Evolutionary conservation across 2,329 filamentous ascomycete genomes (phyloP), one percentile per base, ranked within the genome.

Genomic region (Talaromyces sp.): DNA sequence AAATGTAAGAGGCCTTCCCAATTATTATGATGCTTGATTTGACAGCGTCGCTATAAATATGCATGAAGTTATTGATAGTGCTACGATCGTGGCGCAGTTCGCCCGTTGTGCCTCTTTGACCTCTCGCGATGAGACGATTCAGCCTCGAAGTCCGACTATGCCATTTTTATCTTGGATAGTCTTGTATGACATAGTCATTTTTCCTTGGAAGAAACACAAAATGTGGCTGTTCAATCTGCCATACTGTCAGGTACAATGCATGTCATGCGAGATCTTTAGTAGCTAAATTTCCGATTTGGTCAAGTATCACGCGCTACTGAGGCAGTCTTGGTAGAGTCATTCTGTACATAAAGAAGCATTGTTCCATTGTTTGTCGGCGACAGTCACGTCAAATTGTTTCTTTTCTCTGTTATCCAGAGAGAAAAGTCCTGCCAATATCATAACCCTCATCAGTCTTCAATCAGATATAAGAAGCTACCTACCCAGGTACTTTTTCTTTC

Each of bases 211-310:
- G 49, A 13, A 31, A 36, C 13, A 29, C 27, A 34, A 34, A 36
- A 10, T 56, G 61, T 56, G 61, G 61, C 61, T 63, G 61, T 54
- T 54, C 51, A 54, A 11, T 54, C 10, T 34, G 51, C 36, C 51
- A 34, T 54, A 56, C 53, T 56, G 53, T 36, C 59, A 61, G 59
- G 45, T 51, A 61, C 59, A 17, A 61, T 61, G 58, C 58, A 61
- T 45, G 45, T 49, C 59, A 61, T 61, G 43, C 58, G 27, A 49
- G 58, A 27, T 13, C 22, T 8, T 49, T 61, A 19, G 47, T 31
- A 36, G 53, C 10, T 22, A 38, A 47, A 13, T 22, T 29, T 29
- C 45, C 60, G 19, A 36, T 43, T 29, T 34, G 47, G 60, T 54
- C 49, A 54, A 22, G 36, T n/a, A 63, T 53, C 60, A 54, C 43